Conservation (phyloP, 139 green algal genomes). For the Diplosphaera chodatii region DNA sequence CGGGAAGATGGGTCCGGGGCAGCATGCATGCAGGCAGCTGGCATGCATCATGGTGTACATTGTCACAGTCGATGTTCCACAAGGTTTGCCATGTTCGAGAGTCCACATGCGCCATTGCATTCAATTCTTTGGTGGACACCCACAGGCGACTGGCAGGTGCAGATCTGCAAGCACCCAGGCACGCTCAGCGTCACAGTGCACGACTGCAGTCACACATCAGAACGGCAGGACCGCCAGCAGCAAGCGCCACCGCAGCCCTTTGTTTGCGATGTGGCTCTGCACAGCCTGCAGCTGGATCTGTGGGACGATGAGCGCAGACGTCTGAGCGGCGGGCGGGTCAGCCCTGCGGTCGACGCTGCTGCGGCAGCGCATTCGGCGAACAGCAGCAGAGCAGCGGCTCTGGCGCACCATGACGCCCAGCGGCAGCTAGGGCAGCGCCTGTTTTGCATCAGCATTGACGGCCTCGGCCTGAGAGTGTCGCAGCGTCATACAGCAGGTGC, state of each 20-base stretch:
- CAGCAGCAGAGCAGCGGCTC: too few relatives aligned
- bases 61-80: too few relatives aligned
- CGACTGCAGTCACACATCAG: background rate
- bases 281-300: conserved; percentile 24
- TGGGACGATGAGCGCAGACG: conserved; percentile 35
- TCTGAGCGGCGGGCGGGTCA: background rate
- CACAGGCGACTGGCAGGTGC: background rate
- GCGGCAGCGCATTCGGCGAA: too few relatives aligned
- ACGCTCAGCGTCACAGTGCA: background rate
- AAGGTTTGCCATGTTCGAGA: too few relatives aligned
- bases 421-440: background rate
- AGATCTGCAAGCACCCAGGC: background rate
- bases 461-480: conserved; percentile 1
- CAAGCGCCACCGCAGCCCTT: background rate
- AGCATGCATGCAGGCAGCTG: too few relatives aligned
- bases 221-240: too few relatives aligned
- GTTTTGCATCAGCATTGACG: conserved; percentile 7
- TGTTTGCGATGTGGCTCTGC: background rate
- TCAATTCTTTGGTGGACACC: too few relatives aligned
- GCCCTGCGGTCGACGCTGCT: background rate
- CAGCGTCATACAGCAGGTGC: background rate
- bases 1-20: too few relatives aligned
- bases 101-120: too few relatives aligned
- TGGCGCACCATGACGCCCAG: too few relatives aligned
- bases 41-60: too few relatives aligned